Percentiles rank a stretch among this genome's conserved stretches.
phyloP scores from a whole-genome alignment of 306 rosid species.

The Ziziphus jujuba region DNA sequence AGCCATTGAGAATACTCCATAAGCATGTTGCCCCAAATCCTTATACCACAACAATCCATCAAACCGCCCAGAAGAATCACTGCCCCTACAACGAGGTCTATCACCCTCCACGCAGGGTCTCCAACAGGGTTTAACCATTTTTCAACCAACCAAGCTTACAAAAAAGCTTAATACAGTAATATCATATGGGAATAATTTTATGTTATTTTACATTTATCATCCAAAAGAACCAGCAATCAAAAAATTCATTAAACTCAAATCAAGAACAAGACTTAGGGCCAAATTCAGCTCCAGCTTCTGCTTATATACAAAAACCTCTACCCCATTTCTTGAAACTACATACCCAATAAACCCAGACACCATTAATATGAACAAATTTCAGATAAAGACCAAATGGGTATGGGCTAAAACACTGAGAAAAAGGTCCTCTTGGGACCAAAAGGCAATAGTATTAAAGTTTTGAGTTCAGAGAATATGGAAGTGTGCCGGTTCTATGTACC shows the following conservation, averaged over 20 bases:
- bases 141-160: slow-evolving; percentile 6
- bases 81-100: slow-evolving; percentile 26
- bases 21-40: slow-evolving; percentile 77
- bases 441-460: slow-evolving; percentile 41
- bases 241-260: slow-evolving; percentile 24
- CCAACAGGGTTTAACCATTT: slow-evolving; percentile 77
- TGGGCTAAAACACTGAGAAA: slow-evolving; percentile 65
- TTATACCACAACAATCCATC: slow-evolving; percentile 79
- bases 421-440: slow-evolving; percentile 58
- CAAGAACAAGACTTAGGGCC: slow-evolving; percentile 19
- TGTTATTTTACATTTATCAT: slow-evolving; percentile 25
- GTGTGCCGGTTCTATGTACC: slow-evolving; percentile 64
- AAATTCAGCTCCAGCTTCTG: slow-evolving; percentile 32
- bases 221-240: slow-evolving; percentile 36
- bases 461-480: slow-evolving; percentile 76
- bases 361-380: slow-evolving; percentile 48
- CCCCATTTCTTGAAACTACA: slow-evolving; percentile 35
- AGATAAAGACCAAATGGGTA: slow-evolving; percentile 61
- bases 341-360: slow-evolving; percentile 47
- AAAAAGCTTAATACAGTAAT: neutral
- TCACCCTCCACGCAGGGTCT: slow-evolving; percentile 51
- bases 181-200: neutral
- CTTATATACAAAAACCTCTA: slow-evolving; percentile 37
- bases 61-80: slow-evolving; percentile 50
- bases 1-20: slow-evolving; percentile 87